Percentiles rank a stretch among this genome's conserved stretches.
Conservation (phyloP, 495 filamentous ascomycete species). For the Lindgomyces ingoldianus region DNA sequence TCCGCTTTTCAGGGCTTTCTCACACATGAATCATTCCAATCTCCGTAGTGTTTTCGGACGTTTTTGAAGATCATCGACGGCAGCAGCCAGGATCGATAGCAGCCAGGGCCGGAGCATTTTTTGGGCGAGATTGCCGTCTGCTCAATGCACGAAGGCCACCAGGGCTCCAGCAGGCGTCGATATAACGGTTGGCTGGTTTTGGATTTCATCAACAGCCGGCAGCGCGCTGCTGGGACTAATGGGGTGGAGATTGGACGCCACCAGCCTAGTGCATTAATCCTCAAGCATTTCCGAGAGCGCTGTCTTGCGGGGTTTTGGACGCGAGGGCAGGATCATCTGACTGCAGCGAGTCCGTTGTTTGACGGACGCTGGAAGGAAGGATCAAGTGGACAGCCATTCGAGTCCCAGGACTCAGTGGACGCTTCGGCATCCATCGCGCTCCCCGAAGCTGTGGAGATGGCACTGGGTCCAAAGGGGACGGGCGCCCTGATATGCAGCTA, state of each 20-base stretch:
- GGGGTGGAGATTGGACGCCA: conserved; percentile 7
- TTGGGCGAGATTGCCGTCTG: conserved; percentile 28
- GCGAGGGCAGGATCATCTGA: conserved; percentile 22
- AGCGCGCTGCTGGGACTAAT: not conserved
- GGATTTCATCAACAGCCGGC: not conserved
- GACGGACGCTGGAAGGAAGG: conserved; percentile 12
- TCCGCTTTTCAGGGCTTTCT: not conserved
- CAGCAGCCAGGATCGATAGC: conserved; percentile 35
- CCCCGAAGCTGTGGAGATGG: conserved; percentile 21
- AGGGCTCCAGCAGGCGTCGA: conserved; percentile 1
- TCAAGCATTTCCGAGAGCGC: not conserved
- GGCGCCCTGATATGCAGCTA: not conserved
- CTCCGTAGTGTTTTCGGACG: conserved; percentile 34
- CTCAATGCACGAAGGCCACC: not conserved
- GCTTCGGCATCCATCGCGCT: conserved; percentile 22
- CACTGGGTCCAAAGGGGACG: not conserved
- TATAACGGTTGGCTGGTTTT: conserved; percentile 7
- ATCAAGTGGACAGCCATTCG: not conserved
- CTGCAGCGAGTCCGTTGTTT: conserved; percentile 29
- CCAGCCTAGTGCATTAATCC: conserved; percentile 8
- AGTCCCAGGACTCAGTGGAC: not conserved
- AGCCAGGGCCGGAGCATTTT: conserved; percentile 37
- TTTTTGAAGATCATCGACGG: conserved; percentile 32
- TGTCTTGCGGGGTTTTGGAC: conserved; percentile 11
- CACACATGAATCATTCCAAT: conserved; percentile 29